Base-by-base conservation (phyloP, 441 rosid genomes). In the Iberis amara region DNA sequence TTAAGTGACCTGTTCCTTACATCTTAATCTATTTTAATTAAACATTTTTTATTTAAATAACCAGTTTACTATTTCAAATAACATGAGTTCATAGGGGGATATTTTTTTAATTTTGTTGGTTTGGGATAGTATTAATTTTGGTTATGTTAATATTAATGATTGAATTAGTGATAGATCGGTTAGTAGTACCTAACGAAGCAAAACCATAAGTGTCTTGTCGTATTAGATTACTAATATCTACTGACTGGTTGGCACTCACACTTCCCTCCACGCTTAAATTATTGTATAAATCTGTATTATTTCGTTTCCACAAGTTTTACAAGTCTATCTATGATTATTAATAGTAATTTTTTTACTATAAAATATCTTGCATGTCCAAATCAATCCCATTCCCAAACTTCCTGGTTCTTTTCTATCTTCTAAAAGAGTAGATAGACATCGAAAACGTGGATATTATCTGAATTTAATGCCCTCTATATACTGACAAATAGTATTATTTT, bases 131-230 rank as follows among this genome's bases (percentile, higher is more conserved):
- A 14, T 37, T 57, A 50, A n/a, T 38, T 45, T 57, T 45, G 59
- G 61, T 24, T 31, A 44, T 30, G 43, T 31, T 57, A 44, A 15
- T 21, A 52, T 51, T 52, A 65, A 58, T 58, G 52, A 58, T 58
- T 38, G 31, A 45, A 57, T 43, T 45, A 32, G 47, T 57, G 64
- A 65, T 57, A 52, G 64, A 65, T 65, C 42, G 60, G 33, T 65
- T 45, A 65, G 69, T 65, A 65, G 32, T 52, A 58, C 59, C 64
- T 58, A 65, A 57, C 59, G 59, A 65, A 39, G 39, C 43, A 44
- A 65, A 57, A 51, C 64, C 64, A 37, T 57, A 57, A 51, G 64
- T 37, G 55, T 51, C 59, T 44, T 65, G 54, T 65, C 69, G 64
- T 52, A 47, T 57, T 51, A 55, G 57, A 33, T 60, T 7, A 59